Evolutionary conservation across 2,329 filamentous ascomycete genomes (phyloP).

Genomic region (Aureobasidium sp.): DNA sequence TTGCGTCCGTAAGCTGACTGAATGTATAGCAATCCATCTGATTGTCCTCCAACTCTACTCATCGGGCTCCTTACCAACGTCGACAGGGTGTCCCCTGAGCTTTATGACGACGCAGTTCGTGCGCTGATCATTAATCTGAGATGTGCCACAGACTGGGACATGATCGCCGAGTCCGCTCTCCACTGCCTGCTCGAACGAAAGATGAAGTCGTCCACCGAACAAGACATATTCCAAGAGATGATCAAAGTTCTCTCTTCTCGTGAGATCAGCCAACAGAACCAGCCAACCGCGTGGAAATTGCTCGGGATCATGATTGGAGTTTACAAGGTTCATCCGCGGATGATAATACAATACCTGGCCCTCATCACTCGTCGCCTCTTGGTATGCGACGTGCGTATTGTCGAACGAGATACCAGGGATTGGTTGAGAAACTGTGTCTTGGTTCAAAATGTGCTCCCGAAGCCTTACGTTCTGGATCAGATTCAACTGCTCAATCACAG

Average conservation of each 20-base stretch:
- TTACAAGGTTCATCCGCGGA: neutral
- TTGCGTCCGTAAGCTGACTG: neutral
- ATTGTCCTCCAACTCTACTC: neutral
- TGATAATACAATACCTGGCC: neutral
- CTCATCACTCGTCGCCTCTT: neutral
- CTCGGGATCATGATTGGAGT: neutral
- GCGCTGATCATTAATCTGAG: neutral
- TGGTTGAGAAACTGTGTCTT: conserved; percentile 15
- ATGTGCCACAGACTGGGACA: neutral
- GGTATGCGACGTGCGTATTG: neutral
- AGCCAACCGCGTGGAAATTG: neutral
- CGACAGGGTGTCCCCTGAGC: neutral
- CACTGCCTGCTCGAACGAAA: neutral
- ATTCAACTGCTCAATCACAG: neutral
- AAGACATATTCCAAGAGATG: neutral
- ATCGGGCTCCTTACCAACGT: neutral
- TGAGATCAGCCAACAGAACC: neutral
- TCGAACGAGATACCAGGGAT: neutral
- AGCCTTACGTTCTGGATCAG: neutral
- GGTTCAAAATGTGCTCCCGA: neutral
- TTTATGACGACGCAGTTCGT: neutral
- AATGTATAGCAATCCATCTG: neutral
- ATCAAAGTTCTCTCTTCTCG: neutral
- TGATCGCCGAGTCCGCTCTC: neutral
- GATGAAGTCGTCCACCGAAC: neutral